These are phyloP conservation scores for Flammula alnicola DNA, from an alignment of 1,284 basidiomycete genomes.

Conservation along the genomic window DNA sequence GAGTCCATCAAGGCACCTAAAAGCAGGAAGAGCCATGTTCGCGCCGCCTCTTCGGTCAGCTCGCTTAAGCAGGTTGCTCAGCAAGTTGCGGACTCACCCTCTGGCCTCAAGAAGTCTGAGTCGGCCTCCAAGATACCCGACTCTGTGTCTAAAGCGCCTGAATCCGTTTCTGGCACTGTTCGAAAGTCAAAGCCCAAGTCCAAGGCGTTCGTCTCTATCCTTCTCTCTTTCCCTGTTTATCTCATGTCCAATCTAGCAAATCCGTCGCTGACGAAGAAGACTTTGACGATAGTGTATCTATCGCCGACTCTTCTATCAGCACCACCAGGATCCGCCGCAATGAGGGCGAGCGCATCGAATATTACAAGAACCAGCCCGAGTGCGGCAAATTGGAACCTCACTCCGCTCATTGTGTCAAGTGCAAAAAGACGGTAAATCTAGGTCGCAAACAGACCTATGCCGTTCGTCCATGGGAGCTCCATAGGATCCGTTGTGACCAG, in stretches of 20 bases:
- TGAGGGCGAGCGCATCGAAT: constrained; percentile 62
- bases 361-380: constrained; percentile 61
- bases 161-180: constrained; percentile 1
- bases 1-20: constrained; percentile 29
- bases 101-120: constrained; percentile 26
- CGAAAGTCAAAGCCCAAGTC: constrained; percentile 28
- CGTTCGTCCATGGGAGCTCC: constrained; percentile 61
- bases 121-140: constrained; percentile 18
- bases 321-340: constrained; percentile 50
- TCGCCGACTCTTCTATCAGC: constrained; percentile 51
- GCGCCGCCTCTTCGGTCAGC: constrained; percentile 31
- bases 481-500: constrained; percentile 55
- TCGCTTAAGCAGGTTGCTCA: constrained; percentile 34
- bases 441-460: constrained; percentile 56
- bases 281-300: constrained; percentile 49
- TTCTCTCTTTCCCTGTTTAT: background rate
- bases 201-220: constrained; percentile 15
- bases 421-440: constrained; percentile 56
- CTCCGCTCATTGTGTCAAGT: constrained; percentile 58
- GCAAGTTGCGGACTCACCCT: constrained; percentile 25
- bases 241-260: constrained; percentile 16
- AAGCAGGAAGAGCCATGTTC: constrained; percentile 33
- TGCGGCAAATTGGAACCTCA: constrained; percentile 58
- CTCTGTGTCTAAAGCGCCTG: background rate
- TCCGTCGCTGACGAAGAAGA: constrained; percentile 38